Conservation (phyloP, 352 stramenopile species). For the Aphanomyces invadans region DNA sequence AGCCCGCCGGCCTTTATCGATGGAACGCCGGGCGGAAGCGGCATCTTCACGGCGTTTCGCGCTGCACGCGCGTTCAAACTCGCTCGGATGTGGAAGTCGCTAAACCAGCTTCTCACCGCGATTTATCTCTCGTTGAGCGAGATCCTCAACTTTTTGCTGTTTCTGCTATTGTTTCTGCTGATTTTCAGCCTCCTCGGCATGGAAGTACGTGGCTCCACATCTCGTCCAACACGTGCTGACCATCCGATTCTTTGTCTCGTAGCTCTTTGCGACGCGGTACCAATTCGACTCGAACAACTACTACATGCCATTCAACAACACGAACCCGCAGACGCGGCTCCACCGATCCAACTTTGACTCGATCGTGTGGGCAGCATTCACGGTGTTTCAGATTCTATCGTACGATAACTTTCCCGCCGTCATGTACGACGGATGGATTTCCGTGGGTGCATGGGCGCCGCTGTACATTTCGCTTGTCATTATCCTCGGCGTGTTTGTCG, state of each 20-base stretch:
- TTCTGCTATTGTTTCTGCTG: slow-evolving; percentile 91
- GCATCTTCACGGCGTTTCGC: slow-evolving; percentile 81
- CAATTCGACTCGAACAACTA: slow-evolving; percentile 80
- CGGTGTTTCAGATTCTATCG: slow-evolving; percentile 91
- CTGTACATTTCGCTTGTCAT: slow-evolving; percentile 83
- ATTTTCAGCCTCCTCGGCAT: slow-evolving; percentile 89
- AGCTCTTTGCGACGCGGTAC: slow-evolving; percentile 94
- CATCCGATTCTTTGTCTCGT: neutral
- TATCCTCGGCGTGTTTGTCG: slow-evolving; percentile 85
- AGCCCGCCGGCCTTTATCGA: slow-evolving; percentile 63
- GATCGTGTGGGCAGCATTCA: slow-evolving; percentile 67
- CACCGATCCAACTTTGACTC: slow-evolving; percentile 85
- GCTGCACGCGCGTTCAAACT: slow-evolving; percentile 94
- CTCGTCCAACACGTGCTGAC: no score
- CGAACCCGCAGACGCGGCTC: slow-evolving; percentile 22
- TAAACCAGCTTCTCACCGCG: slow-evolving; percentile 85
- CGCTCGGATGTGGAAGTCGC: slow-evolving; percentile 83
- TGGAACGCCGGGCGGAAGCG: slow-evolving; percentile 1
- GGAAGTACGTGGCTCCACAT: slow-evolving; percentile 34
- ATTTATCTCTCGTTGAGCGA: slow-evolving; percentile 87
- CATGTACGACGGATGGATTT: slow-evolving; percentile 84
- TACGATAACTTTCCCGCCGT: slow-evolving; percentile 88
- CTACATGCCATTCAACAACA: slow-evolving; percentile 32
- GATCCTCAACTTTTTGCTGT: slow-evolving; percentile 85
- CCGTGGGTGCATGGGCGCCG: slow-evolving; percentile 41